Percentiles rank a stretch among this genome's conserved stretches.
Evolutionary conservation across 1,284 basidiomycete genomes (phyloP).

Genomic region (Trametes sp.): DNA sequence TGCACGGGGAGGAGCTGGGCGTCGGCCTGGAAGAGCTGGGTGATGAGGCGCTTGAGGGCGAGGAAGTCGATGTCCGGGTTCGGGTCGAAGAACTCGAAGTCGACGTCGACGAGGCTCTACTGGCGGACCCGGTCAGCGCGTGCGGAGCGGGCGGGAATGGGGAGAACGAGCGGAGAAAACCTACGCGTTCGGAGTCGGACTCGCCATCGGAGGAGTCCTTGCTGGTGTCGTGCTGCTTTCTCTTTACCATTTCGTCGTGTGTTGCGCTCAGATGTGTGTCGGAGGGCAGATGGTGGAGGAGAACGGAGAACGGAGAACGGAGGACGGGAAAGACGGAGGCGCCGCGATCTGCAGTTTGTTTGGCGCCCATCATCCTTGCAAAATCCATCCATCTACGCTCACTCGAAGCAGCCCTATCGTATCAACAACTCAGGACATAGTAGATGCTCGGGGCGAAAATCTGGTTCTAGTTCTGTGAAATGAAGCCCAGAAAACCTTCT

Average conservation of each 20-base stretch:
- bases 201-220: conserved; percentile 27
- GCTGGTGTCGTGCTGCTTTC: conserved; percentile 31
- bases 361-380: neutral
- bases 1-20: conserved; percentile 74
- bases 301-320: neutral
- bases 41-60: conserved; percentile 82
- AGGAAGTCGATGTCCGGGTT: conserved; percentile 86
- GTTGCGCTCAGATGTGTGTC: neutral
- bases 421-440: too few relatives aligned
- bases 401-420: too few relatives aligned
- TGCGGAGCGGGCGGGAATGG: neutral
- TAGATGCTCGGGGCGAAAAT: too few relatives aligned
- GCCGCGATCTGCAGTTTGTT: neutral
- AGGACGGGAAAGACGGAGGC: neutral
- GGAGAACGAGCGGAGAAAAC: conserved; percentile 10
- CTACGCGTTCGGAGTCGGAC: conserved; percentile 36
- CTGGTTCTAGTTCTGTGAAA: too few relatives aligned
- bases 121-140: conserved; percentile 32
- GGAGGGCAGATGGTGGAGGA: neutral
- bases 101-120: conserved; percentile 79
- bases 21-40: conserved; percentile 86
- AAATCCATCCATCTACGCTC: too few relatives aligned
- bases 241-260: conserved; percentile 36
- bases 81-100: conserved; percentile 93
- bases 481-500: too few relatives aligned